A percentile compares a stretch with the other conserved stretches of the same genome.
These are phyloP conservation scores for Suillus americanus DNA, from an alignment of 768 basidiomycete species.

Conservation along the genomic window DNA sequence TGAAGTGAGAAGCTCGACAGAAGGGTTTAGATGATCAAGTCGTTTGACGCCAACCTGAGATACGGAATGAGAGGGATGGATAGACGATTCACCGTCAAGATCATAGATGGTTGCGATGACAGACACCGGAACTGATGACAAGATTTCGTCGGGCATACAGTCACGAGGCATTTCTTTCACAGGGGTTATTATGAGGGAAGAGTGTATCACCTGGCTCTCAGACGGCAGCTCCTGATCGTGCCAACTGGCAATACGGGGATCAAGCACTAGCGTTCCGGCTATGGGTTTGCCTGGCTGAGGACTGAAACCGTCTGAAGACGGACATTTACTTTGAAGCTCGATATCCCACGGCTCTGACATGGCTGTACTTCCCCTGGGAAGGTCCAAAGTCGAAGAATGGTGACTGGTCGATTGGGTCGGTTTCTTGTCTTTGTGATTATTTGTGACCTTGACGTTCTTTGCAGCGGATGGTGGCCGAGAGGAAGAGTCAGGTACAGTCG, in stretches of 20 bases:
- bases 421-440: not conserved
- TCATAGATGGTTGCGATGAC: conserved; percentile 28
- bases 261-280: conserved; percentile 34
- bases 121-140: not conserved
- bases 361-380: conserved; percentile 7
- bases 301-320: conserved; percentile 22
- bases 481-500: not conserved
- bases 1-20: conserved; percentile 14
- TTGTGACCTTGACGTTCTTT: conserved; percentile 10
- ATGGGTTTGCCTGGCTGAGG: conserved; percentile 15
- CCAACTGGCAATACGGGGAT: conserved; percentile 35
- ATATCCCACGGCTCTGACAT: conserved; percentile 59
- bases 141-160: not conserved
- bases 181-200: not conserved
- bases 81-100: conserved; percentile 23
- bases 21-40: not conserved
- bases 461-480: conserved; percentile 12
- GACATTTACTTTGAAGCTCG: conserved; percentile 37
- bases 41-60: conserved; percentile 40
- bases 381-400: not conserved
- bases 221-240: conserved; percentile 12
- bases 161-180: not conserved
- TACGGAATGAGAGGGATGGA: conserved; percentile 55
- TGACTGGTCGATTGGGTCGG: not conserved
- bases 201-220: conserved; percentile 1